phyloP scores from a whole-genome alignment of 805 yeast species.

The Nakazawaea wyomingensis region DNA sequence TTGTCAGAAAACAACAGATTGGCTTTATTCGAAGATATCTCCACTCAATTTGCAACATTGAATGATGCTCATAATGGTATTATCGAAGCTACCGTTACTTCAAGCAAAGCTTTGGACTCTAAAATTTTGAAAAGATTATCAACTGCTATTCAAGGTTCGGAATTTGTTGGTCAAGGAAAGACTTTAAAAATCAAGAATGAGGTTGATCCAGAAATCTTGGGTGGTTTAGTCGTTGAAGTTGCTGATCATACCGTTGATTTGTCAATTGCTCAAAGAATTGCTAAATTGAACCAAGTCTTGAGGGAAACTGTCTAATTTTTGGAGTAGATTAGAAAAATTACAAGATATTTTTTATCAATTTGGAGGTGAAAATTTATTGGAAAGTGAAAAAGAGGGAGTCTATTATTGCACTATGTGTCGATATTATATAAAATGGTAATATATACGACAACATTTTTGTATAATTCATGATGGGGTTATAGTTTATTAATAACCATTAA shows the following conservation, averaged over 20 bases:
- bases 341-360: too few species aligned
- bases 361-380: too few species aligned
- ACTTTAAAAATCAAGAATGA: constrained; percentile 77
- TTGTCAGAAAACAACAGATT: constrained; percentile 95
- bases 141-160: constrained; percentile 69
- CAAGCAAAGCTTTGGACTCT: constrained; percentile 79
- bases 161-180: constrained; percentile 80
- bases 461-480: constrained; percentile 1
- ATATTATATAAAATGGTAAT: background rate
- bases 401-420: too few species aligned
- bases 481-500: background rate
- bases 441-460: background rate
- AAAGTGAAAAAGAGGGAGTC: too few species aligned
- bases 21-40: constrained; percentile 57
- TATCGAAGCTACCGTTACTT: constrained; percentile 89
- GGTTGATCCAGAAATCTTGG: constrained; percentile 86
- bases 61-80: constrained; percentile 88
- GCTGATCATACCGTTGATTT: constrained; percentile 97
- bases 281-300: constrained; percentile 84
- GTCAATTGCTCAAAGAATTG: constrained; percentile 77
- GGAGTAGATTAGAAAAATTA: too few species aligned
- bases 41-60: constrained; percentile 67
- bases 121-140: constrained; percentile 74
- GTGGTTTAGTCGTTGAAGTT: constrained; percentile 93
- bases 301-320: constrained; percentile 71